phyloP scores from a whole-genome alignment of 306 rosid species.

The Rosa chinensis region DNA sequence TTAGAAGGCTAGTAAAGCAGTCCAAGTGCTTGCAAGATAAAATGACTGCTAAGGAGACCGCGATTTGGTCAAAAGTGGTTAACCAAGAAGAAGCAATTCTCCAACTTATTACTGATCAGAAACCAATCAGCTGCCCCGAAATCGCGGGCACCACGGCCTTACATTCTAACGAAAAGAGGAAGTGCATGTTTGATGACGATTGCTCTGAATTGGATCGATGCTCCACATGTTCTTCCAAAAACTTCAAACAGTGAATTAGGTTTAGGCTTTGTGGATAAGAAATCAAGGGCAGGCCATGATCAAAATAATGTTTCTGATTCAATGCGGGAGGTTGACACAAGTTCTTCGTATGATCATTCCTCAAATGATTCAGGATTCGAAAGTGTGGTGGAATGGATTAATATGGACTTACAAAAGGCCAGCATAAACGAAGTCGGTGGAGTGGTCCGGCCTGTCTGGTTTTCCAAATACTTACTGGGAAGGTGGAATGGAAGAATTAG shows the following conservation, averaged over 20 bases:
- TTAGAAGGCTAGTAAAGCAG: conserved; percentile 47
- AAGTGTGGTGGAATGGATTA: conserved; percentile 46
- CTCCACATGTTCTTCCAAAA: conserved; percentile 22
- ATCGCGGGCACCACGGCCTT: background rate
- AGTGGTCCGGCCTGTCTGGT: background rate
- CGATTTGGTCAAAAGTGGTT: conserved; percentile 56
- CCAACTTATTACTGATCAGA: background rate
- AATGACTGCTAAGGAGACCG: conserved; percentile 57
- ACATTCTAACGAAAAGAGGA: conserved; percentile 31
- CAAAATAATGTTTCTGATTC: background rate
- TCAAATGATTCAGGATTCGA: conserved; percentile 10
- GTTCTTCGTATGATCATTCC: conserved; percentile 4
- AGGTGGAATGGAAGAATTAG: conserved; percentile 23
- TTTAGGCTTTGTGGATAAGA: conserved; percentile 37
- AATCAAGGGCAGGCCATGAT: conserved; percentile 35
- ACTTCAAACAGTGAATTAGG: conserved; percentile 16
- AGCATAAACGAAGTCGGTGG: background rate
- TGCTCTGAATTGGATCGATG: background rate
- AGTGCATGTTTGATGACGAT: conserved; percentile 29
- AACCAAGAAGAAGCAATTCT: conserved; percentile 52
- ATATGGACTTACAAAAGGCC: conserved; percentile 36
- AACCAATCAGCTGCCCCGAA: background rate
- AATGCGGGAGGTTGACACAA: background rate
- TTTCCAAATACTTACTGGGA: conserved; percentile 31
- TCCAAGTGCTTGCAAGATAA: conserved; percentile 59